Conservation (phyloP, 1,284 basidiomycete species). For the Ceratobasidium sp. region DNA sequence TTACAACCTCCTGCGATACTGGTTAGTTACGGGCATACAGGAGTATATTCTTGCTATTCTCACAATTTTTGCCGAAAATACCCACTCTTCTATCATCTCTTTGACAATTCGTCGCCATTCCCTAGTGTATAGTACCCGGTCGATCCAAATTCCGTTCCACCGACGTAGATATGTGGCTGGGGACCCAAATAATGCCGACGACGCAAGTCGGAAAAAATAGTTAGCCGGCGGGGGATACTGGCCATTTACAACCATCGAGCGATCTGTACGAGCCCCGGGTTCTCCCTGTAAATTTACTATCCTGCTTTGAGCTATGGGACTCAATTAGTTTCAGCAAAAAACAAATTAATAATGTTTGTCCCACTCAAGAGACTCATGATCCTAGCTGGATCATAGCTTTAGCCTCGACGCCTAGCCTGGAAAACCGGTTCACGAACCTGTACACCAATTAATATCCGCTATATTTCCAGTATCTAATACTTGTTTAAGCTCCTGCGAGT, state of each 20-base stretch:
- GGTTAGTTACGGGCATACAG: background rate
- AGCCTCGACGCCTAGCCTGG: background rate
- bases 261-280: conserved; percentile 28
- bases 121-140: conserved; percentile 35
- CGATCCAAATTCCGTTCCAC: conserved; percentile 37
- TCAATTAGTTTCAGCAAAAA: background rate
- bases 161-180: conserved; percentile 7
- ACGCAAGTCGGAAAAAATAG: background rate
- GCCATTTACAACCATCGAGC: conserved; percentile 26
- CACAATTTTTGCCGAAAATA: background rate
- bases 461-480: conserved; percentile 5
- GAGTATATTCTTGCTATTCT: background rate
- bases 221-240: conserved; percentile 10
- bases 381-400: conserved; percentile 13
- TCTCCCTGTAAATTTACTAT: conserved; percentile 35
- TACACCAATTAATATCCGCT: conserved; percentile 41
- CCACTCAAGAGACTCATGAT: conserved; percentile 33
- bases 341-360: background rate
- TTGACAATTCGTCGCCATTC: conserved; percentile 34
- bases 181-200: conserved; percentile 4
- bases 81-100: conserved; percentile 28
- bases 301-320: conserved; percentile 22
- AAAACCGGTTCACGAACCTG: conserved; percentile 7
- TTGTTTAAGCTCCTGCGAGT: conserved; percentile 12
- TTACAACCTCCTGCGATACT: background rate